Evolutionary conservation across 306 rosid species (phyloP), one percentile per base, ranked within the genome.

Genomic region (Quillaja saponaria): DNA sequence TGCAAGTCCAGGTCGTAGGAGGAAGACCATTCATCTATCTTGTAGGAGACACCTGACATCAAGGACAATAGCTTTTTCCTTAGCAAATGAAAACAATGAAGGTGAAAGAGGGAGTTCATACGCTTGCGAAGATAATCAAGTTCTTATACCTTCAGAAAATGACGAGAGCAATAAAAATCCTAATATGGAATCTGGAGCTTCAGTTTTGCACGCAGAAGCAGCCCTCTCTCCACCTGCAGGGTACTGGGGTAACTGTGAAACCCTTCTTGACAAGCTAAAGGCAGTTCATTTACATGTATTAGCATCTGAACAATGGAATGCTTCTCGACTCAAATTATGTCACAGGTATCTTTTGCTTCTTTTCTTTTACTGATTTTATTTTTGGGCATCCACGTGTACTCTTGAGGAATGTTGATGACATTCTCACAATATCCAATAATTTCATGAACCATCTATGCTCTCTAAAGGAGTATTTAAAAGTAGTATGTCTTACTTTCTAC

Each of bases 241-340:
- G 15, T 35, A 34, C 41, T 21, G 10, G 13, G 42, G 42, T n/a
- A 34, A 35, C 15, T 41, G n/a, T 3, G 16, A 10, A 34, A 14
- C 21, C 1, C 42, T 55, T 34, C 41, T 55, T 14, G 44, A 55
- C 16, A 55, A 34, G 8, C 3, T 55, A 16, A 55, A 31, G 42
- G 41, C 60, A 25, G 42, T 55, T 34, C 60, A n/a, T 20, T 55
- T 55, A 33, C 60, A 55, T 55, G 7, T 55, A 28, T 55, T 34
- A 55, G 60, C 60, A 8, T 55, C 60, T 2, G 60, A 55, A 55
- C 60, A 55, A 55, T 34, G 60, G 60, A 55, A 55, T 55, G 25
- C 44, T 25, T 34, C 44, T 14, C 34, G 17, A 33, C 42, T 55
- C 40, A 55, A 55, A 55, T 14, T 34, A 55, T 55, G 60, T 15